A percentile compares a stretch with the other conserved stretches of the same genome.
Conservation (phyloP, 306 rosid genomes). For the Corylus avellana region DNA sequence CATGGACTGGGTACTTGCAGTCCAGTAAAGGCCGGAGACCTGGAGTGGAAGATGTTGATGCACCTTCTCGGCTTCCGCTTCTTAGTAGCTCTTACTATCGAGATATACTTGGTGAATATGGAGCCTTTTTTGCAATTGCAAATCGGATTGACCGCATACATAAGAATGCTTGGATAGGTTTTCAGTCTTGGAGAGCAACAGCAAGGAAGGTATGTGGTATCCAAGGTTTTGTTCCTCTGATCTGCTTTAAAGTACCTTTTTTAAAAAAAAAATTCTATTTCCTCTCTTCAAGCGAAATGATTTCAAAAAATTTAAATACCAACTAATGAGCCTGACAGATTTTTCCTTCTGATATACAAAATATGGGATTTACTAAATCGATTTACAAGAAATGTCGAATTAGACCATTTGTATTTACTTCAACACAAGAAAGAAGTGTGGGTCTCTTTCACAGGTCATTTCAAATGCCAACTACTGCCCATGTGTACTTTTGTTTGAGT, state of each 20-base stretch:
- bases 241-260: conserved; percentile 1
- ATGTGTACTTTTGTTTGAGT: neutral
- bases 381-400: no score
- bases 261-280: neutral
- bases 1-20: conserved; percentile 50
- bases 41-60: conserved; percentile 81
- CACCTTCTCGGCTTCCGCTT: conserved; percentile 87
- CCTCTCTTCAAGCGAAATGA: neutral
- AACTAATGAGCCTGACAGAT: no score
- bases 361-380: no score
- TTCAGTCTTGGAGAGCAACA: conserved; percentile 97
- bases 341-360: no score
- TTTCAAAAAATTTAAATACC: neutral
- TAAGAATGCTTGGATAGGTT: conserved; percentile 98
- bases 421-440: no score
- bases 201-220: conserved; percentile 72
- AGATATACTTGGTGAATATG: conserved; percentile 80
- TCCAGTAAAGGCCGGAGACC: conserved; percentile 81
- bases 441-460: neutral
- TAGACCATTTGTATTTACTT: no score
- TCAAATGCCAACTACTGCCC: neutral
- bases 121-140: conserved; percentile 91
- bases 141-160: conserved; percentile 85
- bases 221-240: neutral
- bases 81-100: conserved; percentile 75